A percentile compares a stretch with the other conserved stretches of the same genome.
Evolutionary conservation across 140 eudicot genomes (phyloP).

Genomic region (Stevia rebaudiana): DNA sequence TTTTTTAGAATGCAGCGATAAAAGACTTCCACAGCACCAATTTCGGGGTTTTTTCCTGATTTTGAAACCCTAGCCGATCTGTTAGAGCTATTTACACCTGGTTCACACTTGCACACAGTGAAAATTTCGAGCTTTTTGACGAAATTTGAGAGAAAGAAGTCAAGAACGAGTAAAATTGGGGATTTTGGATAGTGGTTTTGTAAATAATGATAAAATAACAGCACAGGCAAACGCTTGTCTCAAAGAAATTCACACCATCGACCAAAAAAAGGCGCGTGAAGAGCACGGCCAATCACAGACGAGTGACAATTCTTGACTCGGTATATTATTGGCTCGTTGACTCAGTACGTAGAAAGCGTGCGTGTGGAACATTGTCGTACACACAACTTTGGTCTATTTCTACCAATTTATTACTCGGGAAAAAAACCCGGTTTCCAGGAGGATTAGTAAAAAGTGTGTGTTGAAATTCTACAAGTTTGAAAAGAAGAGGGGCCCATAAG

Average conservation of each 20-base stretch:
- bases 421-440: conserved; percentile 25
- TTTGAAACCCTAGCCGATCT: conserved; percentile 15
- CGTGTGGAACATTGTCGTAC: neutral
- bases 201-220: conserved; percentile 40
- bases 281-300: neutral
- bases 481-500: conserved; percentile 24
- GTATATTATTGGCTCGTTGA: conserved; percentile 10
- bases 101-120: conserved; percentile 32
- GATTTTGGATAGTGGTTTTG: conserved; percentile 35
- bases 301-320: conserved; percentile 15
- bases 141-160: conserved; percentile 21
- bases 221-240: conserved; percentile 20
- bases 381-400: conserved; percentile 20
- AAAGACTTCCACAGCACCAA: conserved; percentile 16
- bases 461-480: conserved; percentile 14
- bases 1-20: conserved; percentile 24
- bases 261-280: conserved; percentile 20
- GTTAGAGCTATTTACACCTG: conserved; percentile 35
- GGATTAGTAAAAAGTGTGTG: conserved; percentile 21
- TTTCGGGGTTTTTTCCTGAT: neutral
- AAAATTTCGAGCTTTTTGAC: conserved; percentile 25
- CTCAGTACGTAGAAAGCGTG: neutral
- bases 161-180: conserved; percentile 20
- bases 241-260: neutral
- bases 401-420: conserved; percentile 10